phyloP scores from a whole-genome alignment of 2,329 filamentous ascomycete genomes.

The Furcasterigmium sp. region DNA sequence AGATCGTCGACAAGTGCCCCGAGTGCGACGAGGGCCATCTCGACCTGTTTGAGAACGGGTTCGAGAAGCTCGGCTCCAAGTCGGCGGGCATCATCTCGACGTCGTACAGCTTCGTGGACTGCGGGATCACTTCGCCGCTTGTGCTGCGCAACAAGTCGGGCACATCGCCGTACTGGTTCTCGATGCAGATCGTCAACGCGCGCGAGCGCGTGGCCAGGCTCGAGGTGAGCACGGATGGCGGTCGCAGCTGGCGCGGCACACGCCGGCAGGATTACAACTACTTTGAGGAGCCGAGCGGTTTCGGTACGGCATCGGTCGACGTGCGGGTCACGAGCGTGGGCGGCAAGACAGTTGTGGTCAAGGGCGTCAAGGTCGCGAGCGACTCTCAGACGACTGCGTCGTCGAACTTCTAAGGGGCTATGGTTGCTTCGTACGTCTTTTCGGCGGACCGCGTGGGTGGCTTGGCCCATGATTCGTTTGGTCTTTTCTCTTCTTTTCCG shows the following conservation, averaged over 20 bases:
- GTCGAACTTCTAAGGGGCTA: slow-evolving; percentile 27
- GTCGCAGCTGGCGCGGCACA: slow-evolving; percentile 53
- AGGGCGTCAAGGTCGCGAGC: slow-evolving; percentile 37
- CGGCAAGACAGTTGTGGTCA: slow-evolving; percentile 46
- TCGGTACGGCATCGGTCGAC: slow-evolving; percentile 47
- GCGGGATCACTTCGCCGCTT: slow-evolving; percentile 35
- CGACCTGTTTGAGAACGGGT: slow-evolving; percentile 39
- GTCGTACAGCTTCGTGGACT: slow-evolving; percentile 29
- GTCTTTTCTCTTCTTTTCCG: slow-evolving; percentile 4
- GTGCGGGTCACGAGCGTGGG: slow-evolving; percentile 49
- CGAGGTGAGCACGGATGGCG: slow-evolving; percentile 57
- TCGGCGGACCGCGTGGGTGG: not conserved
- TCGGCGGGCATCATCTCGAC: slow-evolving; percentile 28
- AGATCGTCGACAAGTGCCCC: slow-evolving; percentile 41
- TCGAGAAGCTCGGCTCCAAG: slow-evolving; percentile 27
- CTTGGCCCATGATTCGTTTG: not conserved
- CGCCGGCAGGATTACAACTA: slow-evolving; percentile 52
- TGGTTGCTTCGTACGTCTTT: no score
- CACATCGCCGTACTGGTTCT: slow-evolving; percentile 34
- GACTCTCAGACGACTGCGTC: slow-evolving; percentile 21
- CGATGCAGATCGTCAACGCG: slow-evolving; percentile 56
- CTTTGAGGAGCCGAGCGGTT: slow-evolving; percentile 55
- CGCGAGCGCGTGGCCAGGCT: slow-evolving; percentile 50
- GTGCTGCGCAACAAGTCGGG: slow-evolving; percentile 39
- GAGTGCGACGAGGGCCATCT: slow-evolving; percentile 34